Evolutionary conservation across 2,329 filamentous ascomycete species (phyloP).

Genomic region (Claviceps quebecensis): DNA sequence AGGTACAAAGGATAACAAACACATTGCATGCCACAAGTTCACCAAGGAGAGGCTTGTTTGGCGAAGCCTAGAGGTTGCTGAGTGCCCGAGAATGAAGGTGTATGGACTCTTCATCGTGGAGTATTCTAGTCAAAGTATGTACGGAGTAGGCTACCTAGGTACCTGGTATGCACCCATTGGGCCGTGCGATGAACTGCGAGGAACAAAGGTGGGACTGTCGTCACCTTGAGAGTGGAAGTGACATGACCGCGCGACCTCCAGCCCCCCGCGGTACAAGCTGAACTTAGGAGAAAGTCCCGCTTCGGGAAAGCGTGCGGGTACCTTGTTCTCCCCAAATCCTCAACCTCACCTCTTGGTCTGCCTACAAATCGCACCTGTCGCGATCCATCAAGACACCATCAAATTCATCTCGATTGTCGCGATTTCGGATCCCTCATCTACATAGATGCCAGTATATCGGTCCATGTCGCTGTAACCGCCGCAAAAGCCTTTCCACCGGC

Average conservation of each 20-base stretch:
- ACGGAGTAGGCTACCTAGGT: too few relatives aligned
- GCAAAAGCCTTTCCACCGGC: slow-evolving; percentile 31
- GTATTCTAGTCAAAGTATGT: too few relatives aligned
- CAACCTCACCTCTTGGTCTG: slow-evolving; percentile 42
- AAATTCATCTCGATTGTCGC: slow-evolving; percentile 25
- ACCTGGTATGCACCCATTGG: too few relatives aligned
- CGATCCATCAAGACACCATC: slow-evolving; percentile 38
- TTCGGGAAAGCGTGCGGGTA: slow-evolving; percentile 22
- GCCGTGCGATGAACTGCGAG: too few relatives aligned
- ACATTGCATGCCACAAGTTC: background rate
- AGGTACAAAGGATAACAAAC: background rate
- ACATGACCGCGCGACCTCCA: background rate
- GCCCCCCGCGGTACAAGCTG: background rate
- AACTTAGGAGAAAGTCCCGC: slow-evolving; percentile 18
- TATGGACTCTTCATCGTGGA: too few relatives aligned
- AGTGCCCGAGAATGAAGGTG: background rate
- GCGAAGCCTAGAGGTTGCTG: background rate
- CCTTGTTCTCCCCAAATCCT: slow-evolving; percentile 28
- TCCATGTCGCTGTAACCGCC: slow-evolving; percentile 34
- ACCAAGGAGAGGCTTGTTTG: background rate
- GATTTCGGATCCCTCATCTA: slow-evolving; percentile 33
- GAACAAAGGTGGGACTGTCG: too few relatives aligned
- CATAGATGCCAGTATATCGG: slow-evolving; percentile 35
- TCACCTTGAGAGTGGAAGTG: too few relatives aligned
- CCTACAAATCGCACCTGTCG: slow-evolving; percentile 33